phyloP scores from a whole-genome alignment of 1,139 yeast genomes.

The Taiozyma sp. region DNA sequence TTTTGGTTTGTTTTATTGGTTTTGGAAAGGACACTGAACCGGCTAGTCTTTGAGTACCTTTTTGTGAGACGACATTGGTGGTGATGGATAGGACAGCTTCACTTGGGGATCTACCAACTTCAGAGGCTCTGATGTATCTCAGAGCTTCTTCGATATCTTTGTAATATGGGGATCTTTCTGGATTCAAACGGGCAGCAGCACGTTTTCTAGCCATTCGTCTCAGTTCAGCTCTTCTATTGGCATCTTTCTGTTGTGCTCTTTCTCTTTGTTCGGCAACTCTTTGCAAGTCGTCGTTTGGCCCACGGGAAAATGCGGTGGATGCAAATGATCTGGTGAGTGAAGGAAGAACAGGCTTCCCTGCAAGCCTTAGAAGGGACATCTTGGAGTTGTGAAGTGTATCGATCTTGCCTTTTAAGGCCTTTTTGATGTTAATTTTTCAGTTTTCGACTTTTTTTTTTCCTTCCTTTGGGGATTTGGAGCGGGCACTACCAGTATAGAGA shows the following conservation, averaged over 20 bases:
- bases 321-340: conserved; percentile 10
- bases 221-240: conserved; percentile 19
- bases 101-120: conserved; percentile 72
- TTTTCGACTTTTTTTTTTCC: neutral
- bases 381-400: neutral
- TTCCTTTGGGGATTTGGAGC: neutral
- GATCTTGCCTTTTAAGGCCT: neutral
- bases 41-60: conserved; percentile 68
- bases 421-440: neutral
- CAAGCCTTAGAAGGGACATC: neutral
- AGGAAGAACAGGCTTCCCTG: neutral
- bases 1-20: conserved; percentile 57
- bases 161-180: conserved; percentile 30
- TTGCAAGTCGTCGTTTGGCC: conserved; percentile 22
- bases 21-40: conserved; percentile 79
- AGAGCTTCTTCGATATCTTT: conserved; percentile 72
- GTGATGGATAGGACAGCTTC: conserved; percentile 67
- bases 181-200: conserved; percentile 21
- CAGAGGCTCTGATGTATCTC: conserved; percentile 79
- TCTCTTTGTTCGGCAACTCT: conserved; percentile 24
- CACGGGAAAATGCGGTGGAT: conserved; percentile 4
- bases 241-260: conserved; percentile 20
- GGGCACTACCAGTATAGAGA: neutral
- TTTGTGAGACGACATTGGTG: conserved; percentile 66
- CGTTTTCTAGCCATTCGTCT: conserved; percentile 22